Conservation (phyloP, 345 rosid species). For the Hibiscus tridactylites region DNA sequence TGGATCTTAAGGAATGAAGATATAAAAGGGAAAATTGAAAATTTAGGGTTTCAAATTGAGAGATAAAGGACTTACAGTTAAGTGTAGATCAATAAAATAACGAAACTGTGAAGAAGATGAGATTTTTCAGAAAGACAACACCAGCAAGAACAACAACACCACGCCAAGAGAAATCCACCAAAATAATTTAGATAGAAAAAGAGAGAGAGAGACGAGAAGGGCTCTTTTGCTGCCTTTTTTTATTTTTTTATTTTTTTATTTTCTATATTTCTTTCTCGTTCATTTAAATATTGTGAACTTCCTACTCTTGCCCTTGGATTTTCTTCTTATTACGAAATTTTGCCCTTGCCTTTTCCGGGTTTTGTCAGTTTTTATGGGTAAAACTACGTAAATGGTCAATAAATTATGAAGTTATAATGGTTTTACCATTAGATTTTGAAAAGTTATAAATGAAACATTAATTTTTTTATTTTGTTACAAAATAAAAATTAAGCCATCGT, state of each 20-base stretch:
- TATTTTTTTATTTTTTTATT: not conserved
- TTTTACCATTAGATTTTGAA: too few species aligned
- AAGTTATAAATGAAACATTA: too few species aligned
- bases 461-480: too few species aligned
- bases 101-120: conserved; percentile 33
- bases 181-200: not conserved
- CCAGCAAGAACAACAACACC: conserved; percentile 6
- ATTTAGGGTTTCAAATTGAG: conserved; percentile 21
- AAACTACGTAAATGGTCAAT: too few species aligned
- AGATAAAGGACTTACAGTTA: conserved; percentile 29
- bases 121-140: conserved; percentile 21
- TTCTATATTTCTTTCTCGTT: not conserved
- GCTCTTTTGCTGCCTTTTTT: conserved; percentile 6
- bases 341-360: conserved; percentile 8
- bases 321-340: conserved; percentile 2
- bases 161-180: conserved; percentile 4
- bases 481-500: too few species aligned
- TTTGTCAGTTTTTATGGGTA: not conserved
- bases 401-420: too few species aligned
- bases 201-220: not conserved
- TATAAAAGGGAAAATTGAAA: conserved; percentile 12
- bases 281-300: conserved; percentile 18
- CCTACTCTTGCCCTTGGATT: conserved; percentile 14
- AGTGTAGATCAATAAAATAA: conserved; percentile 22
- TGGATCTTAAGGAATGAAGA: conserved; percentile 20